Evolutionary conservation across 805 yeast species (phyloP).

Genomic region (Suhomyces emberorum): DNA sequence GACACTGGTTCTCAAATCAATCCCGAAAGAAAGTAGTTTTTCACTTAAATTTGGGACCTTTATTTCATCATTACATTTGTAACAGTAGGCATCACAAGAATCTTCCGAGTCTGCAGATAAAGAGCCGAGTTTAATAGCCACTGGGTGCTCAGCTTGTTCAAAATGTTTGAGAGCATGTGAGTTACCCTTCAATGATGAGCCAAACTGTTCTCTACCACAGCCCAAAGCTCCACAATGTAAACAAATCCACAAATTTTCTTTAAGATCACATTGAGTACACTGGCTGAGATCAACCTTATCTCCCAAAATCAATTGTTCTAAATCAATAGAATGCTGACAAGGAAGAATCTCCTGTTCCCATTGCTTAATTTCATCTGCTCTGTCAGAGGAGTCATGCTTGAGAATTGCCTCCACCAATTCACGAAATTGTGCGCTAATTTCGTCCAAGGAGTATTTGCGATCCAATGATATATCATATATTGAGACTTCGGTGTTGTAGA

Average conservation of each 20-base stretch:
- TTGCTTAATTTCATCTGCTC: constrained; percentile 69
- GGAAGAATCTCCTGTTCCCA: constrained; percentile 89
- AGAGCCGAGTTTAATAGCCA: constrained; percentile 90
- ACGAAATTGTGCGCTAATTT: constrained; percentile 20
- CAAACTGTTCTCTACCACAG: constrained; percentile 93
- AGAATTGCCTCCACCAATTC: constrained; percentile 44
- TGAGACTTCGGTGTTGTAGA: constrained; percentile 46
- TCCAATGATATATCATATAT: constrained; percentile 39
- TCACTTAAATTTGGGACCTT: constrained; percentile 57
- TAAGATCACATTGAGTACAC: constrained; percentile 61
- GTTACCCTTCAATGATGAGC: constrained; percentile 83
- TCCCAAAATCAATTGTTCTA: constrained; percentile 35
- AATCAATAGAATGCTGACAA: constrained; percentile 69
- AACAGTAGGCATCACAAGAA: constrained; percentile 81
- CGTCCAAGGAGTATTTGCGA: constrained; percentile 20
- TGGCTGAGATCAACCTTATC: constrained; percentile 30
- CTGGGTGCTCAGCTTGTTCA: constrained; percentile 59
- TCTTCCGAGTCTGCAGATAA: constrained; percentile 61
- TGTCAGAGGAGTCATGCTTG: constrained; percentile 55
- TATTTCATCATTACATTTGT: constrained; percentile 84
- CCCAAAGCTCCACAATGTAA: constrained; percentile 86
- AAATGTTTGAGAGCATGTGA: constrained; percentile 83
- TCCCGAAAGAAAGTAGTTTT: constrained; percentile 58
- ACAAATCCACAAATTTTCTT: constrained; percentile 89
- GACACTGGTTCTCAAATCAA: constrained; percentile 50